Evolutionary conservation across 306 rosid genomes (phyloP).

Genomic region (Phaseolus lunatus): DNA sequence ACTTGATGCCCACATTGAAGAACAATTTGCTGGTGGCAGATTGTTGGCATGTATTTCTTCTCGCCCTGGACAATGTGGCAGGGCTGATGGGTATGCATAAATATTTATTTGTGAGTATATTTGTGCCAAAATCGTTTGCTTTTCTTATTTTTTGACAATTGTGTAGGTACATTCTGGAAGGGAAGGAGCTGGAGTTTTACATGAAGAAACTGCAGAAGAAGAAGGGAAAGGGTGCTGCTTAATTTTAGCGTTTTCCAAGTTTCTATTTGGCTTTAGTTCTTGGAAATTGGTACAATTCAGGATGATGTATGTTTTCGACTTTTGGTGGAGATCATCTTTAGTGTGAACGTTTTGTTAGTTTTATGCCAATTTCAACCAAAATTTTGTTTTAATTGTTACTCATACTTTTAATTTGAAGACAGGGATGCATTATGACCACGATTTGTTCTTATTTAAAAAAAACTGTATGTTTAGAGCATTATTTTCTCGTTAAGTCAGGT

Average conservation of each 20-base stretch:
- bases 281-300: neutral
- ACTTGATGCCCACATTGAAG: slow-evolving; percentile 57
- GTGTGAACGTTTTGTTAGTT: slow-evolving; percentile 27
- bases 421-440: no score
- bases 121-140: no score
- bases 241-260: neutral
- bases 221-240: slow-evolving; percentile 59
- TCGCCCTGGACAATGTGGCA: slow-evolving; percentile 64
- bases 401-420: neutral
- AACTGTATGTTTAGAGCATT: no score
- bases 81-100: slow-evolving; percentile 57
- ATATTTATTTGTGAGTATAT: neutral
- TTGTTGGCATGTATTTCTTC: slow-evolving; percentile 62
- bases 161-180: slow-evolving; percentile 57
- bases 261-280: slow-evolving; percentile 10
- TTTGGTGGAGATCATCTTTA: neutral
- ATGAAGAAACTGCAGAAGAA: slow-evolving; percentile 57
- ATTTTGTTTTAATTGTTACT: slow-evolving; percentile 14
- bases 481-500: no score
- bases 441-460: no score
- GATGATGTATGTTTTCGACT: neutral
- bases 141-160: neutral
- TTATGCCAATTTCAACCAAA: slow-evolving; percentile 8
- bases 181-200: slow-evolving; percentile 60
- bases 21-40: slow-evolving; percentile 58